Evolutionary conservation across 2,329 filamentous ascomycete genomes (phyloP).

Genomic region (Pseudophaeomoniella oleicola): DNA sequence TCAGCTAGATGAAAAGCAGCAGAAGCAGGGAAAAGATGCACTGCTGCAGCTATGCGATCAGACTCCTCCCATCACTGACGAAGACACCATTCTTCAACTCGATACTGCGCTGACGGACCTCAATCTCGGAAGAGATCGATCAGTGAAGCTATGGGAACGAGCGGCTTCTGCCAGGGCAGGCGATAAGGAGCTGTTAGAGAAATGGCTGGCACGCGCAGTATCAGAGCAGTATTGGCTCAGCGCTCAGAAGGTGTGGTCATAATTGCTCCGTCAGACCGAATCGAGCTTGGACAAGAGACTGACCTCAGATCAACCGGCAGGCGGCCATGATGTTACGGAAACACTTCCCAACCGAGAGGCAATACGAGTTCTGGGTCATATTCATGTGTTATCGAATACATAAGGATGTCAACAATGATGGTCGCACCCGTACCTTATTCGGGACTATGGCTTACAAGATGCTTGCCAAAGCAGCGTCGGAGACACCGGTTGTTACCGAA

Average conservation of each 20-base stretch:
- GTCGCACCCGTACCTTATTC: conserved; percentile 29
- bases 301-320: no score
- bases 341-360: conserved; percentile 31
- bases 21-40: conserved; percentile 26
- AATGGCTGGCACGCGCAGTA: conserved; percentile 29
- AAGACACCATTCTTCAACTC: conserved; percentile 29
- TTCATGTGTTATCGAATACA: conserved; percentile 29
- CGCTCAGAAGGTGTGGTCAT: conserved; percentile 30
- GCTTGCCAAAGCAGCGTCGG: conserved; percentile 27
- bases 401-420: conserved; percentile 19
- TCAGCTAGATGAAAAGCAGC: conserved; percentile 25
- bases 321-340: conserved; percentile 34
- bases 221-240: conserved; percentile 28
- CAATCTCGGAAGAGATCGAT: conserved; percentile 18
- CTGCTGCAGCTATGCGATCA: conserved; percentile 26
- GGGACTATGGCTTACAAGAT: conserved; percentile 36
- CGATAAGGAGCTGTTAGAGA: conserved; percentile 26
- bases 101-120: conserved; percentile 23
- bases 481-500: background rate
- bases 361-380: conserved; percentile 35
- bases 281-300: no score
- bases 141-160: conserved; percentile 28
- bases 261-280: no score
- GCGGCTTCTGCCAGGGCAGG: conserved; percentile 29
- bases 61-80: conserved; percentile 26